Conservation (phyloP, 202 grass and related monocot genomes). For the Schoenoplectus tabernaemontani region DNA sequence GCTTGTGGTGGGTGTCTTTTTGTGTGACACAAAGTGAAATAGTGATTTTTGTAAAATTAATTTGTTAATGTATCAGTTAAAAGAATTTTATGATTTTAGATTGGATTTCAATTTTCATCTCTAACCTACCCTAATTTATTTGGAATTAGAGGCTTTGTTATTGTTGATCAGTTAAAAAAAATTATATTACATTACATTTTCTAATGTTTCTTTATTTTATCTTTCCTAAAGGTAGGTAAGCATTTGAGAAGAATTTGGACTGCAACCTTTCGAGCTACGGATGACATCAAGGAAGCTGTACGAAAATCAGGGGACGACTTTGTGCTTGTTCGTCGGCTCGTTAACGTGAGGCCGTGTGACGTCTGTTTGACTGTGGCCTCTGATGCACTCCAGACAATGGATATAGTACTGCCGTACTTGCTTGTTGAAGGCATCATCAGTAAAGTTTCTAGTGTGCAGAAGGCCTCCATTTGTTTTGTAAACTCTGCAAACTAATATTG, state of each 20-base stretch:
- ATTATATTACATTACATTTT: background rate
- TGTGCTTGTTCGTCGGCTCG: slow-evolving; percentile 73
- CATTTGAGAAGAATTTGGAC: slow-evolving; percentile 89
- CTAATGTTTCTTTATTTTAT: slow-evolving; percentile 2
- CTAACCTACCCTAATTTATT: too few relatives aligned
- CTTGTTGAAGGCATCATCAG: slow-evolving; percentile 90
- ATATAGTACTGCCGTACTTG: slow-evolving; percentile 75
- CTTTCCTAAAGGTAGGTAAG: slow-evolving; percentile 56
- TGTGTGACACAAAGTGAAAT: background rate
- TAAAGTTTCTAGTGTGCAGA: slow-evolving; percentile 94
- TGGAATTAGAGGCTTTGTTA: too few relatives aligned
- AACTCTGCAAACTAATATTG: too few relatives aligned
- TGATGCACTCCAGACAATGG: slow-evolving; percentile 88
- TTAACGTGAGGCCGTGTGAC: slow-evolving; percentile 80
- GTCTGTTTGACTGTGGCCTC: slow-evolving; percentile 60
- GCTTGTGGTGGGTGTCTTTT: background rate
- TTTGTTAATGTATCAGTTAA: background rate
- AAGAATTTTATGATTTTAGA: too few relatives aligned
- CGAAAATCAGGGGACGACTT: slow-evolving; percentile 82
- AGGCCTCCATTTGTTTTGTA: slow-evolving; percentile 42
- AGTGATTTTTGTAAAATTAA: background rate
- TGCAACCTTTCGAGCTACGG: slow-evolving; percentile 79
- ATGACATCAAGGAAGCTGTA: slow-evolving; percentile 99
- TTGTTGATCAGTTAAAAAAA: too few relatives aligned
- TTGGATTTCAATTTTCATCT: too few relatives aligned